These are phyloP conservation scores for Wickerhamomyces sp. DNA, from an alignment of 1,139 yeast species.

Conservation along the genomic window DNA sequence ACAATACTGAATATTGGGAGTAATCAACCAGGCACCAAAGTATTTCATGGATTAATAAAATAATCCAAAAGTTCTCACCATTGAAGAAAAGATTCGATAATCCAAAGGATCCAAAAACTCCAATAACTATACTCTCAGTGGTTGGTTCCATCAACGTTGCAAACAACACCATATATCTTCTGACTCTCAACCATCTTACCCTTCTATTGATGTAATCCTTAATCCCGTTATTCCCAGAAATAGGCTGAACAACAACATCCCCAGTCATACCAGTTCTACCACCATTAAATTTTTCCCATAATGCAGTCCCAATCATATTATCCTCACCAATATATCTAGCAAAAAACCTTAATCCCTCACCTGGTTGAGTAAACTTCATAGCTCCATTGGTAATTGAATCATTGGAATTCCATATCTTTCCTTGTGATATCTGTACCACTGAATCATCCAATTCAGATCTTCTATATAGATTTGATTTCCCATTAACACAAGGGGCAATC, in stretches of 20 bases:
- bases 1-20: constrained; percentile 47
- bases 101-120: constrained; percentile 62
- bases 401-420: constrained; percentile 25
- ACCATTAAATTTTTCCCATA: constrained; percentile 63
- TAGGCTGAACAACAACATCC: constrained; percentile 77
- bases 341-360: constrained; percentile 55
- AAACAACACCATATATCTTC: constrained; percentile 81
- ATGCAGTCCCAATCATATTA: constrained; percentile 83
- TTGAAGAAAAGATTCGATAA: constrained; percentile 42
- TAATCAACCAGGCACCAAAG: constrained; percentile 66
- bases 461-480: constrained; percentile 81
- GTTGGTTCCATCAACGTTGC: constrained; percentile 87
- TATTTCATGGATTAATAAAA: constrained; percentile 47
- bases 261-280: constrained; percentile 77
- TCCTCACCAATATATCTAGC: constrained; percentile 88
- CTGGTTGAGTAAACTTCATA: constrained; percentile 4
- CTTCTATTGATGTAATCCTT: constrained; percentile 62
- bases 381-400: constrained; percentile 25
- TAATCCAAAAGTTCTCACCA: constrained; percentile 19
- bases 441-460: constrained; percentile 64
- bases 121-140: constrained; percentile 71
- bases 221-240: constrained; percentile 40
- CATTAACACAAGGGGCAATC: constrained; percentile 90
- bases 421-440: constrained; percentile 35
- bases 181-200: constrained; percentile 82